Percentiles rank a stretch among this genome's conserved stretches.
Conservation (phyloP, 139 green algal species). For the Zygnema circumcarinatum region DNA sequence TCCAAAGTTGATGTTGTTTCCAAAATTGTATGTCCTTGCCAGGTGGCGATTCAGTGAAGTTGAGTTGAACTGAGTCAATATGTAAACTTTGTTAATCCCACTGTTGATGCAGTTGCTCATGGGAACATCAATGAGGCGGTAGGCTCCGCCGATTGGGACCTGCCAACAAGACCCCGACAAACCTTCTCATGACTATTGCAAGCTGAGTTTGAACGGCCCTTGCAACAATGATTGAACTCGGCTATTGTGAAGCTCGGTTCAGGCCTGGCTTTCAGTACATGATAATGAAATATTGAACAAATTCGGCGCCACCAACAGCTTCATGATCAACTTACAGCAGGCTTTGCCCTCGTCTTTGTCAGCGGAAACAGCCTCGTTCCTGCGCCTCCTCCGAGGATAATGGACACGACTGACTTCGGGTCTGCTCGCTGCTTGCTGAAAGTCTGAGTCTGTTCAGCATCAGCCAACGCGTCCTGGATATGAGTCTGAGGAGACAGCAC, state of each 20-base stretch:
- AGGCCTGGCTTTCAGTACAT: too few relatives aligned
- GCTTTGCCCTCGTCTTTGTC: conserved; percentile 98
- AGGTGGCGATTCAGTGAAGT: conserved; percentile 98
- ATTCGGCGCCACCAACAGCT: too few relatives aligned
- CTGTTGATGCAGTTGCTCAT: conserved; percentile 99
- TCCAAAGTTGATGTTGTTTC: conserved; percentile 66
- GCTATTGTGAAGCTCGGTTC: too few relatives aligned
- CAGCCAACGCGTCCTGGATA: not conserved
- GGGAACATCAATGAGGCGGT: conserved; percentile 98
- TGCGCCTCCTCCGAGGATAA: conserved; percentile 96
- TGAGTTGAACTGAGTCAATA: conserved; percentile 95
- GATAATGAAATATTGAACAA: too few relatives aligned
- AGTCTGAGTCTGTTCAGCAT: conserved; percentile 63
- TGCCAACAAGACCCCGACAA: too few relatives aligned
- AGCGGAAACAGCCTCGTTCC: conserved; percentile 95
- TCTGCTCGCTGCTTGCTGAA: conserved; percentile 5
- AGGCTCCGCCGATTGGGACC: conserved; percentile 97
- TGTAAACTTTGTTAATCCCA: conserved; percentile 98
- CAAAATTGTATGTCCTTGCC: conserved; percentile 95
- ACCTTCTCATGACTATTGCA: too few relatives aligned
- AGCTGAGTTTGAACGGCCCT: too few relatives aligned
- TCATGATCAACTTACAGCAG: conserved; percentile 74
- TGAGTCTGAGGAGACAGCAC: conserved; percentile 1
- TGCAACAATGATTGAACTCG: too few relatives aligned
- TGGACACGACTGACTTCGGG: conserved; percentile 83